phyloP scores from a whole-genome alignment of 352 stramenopile species.

The Thalassiosira mediterranea region DNA sequence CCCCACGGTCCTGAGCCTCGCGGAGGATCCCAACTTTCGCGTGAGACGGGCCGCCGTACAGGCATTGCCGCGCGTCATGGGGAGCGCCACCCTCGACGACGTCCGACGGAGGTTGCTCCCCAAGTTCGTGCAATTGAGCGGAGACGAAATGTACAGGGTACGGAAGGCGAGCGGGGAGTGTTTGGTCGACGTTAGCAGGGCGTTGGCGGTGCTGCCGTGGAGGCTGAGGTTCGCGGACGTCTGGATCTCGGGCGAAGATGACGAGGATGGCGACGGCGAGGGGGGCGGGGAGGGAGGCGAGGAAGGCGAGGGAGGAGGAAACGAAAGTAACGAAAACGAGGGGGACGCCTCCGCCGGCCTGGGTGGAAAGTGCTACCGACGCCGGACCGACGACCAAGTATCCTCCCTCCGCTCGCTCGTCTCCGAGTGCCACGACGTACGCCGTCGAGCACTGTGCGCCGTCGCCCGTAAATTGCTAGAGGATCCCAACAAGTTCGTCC shows the following conservation, averaged over 20 bases:
- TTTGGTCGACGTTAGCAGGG: conserved; percentile 76
- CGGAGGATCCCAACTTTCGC: conserved; percentile 90
- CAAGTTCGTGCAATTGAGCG: conserved; percentile 89
- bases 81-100: conserved; percentile 81
- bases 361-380: conserved; percentile 30
- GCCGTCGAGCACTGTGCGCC: conserved; percentile 87
- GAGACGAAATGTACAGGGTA: conserved; percentile 93
- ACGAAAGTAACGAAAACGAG: background rate
- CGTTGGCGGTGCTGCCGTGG: conserved; percentile 46
- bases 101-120: conserved; percentile 88
- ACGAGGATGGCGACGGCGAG: too few relatives aligned
- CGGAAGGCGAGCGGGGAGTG: conserved; percentile 83
- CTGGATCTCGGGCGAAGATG: conserved; percentile 11
- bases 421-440: conserved; percentile 65
- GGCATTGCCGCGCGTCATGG: conserved; percentile 90
- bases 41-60: conserved; percentile 91
- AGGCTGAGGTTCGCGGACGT: conserved; percentile 44
- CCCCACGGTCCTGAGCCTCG: conserved; percentile 83
- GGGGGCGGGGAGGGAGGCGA: background rate
- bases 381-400: conserved; percentile 26
- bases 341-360: background rate
- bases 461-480: conserved; percentile 89
- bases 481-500: conserved; percentile 92
- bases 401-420: conserved; percentile 42
- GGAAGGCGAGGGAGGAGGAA: background rate